These are phyloP conservation scores for Aspergillus aculeatinus DNA, from an alignment of 2,329 filamentous ascomycete genomes.

Conservation along the genomic window DNA sequence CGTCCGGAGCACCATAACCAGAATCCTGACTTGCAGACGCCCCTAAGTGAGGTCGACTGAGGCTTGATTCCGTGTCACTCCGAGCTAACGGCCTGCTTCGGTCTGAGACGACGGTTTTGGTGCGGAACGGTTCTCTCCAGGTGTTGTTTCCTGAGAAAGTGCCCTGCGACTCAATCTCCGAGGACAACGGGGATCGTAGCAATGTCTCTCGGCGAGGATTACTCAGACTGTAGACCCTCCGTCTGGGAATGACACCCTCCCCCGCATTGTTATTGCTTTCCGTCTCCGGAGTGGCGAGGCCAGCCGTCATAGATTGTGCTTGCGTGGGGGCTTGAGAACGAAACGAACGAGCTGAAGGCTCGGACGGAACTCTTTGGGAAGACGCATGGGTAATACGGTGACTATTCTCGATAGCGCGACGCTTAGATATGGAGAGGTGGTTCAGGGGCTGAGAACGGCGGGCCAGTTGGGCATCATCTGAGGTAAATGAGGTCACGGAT, in stretches of 20 bases:
- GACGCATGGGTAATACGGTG: constrained; percentile 43
- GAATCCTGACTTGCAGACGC: constrained; percentile 24
- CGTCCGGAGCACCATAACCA: constrained; percentile 24
- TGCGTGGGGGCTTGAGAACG: constrained; percentile 30
- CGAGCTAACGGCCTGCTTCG: constrained; percentile 13
- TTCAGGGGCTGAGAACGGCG: constrained; percentile 30
- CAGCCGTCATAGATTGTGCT: constrained; percentile 31
- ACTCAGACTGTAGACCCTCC: constrained; percentile 34
- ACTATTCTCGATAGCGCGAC: constrained; percentile 55
- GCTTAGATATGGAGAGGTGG: constrained; percentile 34
- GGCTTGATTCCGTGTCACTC: constrained; percentile 4
- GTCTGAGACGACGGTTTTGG: constrained; percentile 16
- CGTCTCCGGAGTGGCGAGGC: constrained; percentile 43
- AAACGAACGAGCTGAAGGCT: constrained; percentile 51
- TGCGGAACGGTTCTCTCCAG: constrained; percentile 20
- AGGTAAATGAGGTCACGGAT: constrained; percentile 46
- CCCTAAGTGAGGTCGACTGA: constrained; percentile 6
- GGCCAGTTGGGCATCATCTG: constrained; percentile 34
- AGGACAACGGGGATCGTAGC: constrained; percentile 34
- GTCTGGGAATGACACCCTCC: constrained; percentile 27
- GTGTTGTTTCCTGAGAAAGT: constrained; percentile 14
- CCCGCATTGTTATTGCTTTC: constrained; percentile 33
- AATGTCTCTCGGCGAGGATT: constrained; percentile 34
- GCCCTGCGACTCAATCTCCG: constrained; percentile 29
- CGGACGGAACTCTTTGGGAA: constrained; percentile 43